Evolutionary conservation across 2,329 filamentous ascomycete genomes (phyloP), one percentile per base, ranked within the genome.

Genomic region (Berkeleyomyces basicola): DNA sequence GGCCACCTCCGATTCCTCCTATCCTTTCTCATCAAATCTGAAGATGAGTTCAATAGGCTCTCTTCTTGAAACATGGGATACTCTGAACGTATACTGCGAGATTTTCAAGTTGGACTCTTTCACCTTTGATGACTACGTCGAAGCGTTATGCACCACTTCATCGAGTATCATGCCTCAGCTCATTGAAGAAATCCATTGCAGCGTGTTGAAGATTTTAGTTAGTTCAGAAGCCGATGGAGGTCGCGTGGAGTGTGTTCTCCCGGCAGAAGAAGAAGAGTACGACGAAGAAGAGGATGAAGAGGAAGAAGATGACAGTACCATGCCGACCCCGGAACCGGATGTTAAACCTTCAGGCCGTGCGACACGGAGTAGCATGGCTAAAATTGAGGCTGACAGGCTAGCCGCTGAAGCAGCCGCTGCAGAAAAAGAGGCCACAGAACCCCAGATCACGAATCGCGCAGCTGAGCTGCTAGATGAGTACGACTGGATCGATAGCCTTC

Each of bases 41-140:
- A 76, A 85, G 23, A 93, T 92, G 83, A 84, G 87, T 68, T 92
- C 90, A 3, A 82, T 96, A n/a, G 90, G 91, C 0, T 80, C 84
- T 2, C 76, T 97, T 14, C 75, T 99, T 33, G 92, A 96, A 73
- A 89, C 88, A 0, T 99, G 93, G 93, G 90, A 96, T 68, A 96
- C 91, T 0, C 79, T 99, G 42, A 99, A 96, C 69, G 92, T 99
- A n/a, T 96, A 96, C 71, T 95, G 90, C 70, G 90, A 96, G 69
- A 86, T 96, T 16, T 95, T 95, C 70, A 83, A 89, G 69, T 79
- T 99, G 36, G 93, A 99, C 72, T 97, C 92, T 0, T 99, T 99
- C 70, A 97, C 92, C 0, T 95, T 97, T 69, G 93, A 99, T 71
- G 93, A 99, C 72, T 97, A 91, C 69, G 79, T 96, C 3, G 87